Conservation (phyloP, 306 rosid species). For the Adenanthera pavonina region DNA sequence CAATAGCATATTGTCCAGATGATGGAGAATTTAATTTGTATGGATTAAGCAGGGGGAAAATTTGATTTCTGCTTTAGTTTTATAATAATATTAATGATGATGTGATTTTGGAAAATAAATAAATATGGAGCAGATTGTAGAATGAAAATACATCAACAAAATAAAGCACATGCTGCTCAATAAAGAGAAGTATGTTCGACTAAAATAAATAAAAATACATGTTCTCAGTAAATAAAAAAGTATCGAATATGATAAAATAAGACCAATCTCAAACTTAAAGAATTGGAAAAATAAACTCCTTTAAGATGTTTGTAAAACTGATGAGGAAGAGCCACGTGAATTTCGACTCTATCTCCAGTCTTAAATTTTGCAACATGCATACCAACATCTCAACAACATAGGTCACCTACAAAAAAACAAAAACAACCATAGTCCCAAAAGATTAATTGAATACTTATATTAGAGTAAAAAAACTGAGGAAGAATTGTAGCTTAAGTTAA, state of each 20-base stretch:
- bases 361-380: conserved; percentile 87
- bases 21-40: conserved; percentile 38
- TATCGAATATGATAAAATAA: neutral
- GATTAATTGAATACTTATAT: no score
- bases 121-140: neutral
- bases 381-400: conserved; percentile 96
- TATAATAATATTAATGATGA: neutral
- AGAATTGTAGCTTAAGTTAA: no score
- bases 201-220: neutral
- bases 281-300: neutral
- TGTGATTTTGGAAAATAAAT: neutral
- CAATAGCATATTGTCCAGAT: conserved; percentile 83
- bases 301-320: conserved; percentile 49
- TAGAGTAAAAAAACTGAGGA: no score
- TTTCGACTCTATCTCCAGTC: conserved; percentile 96
- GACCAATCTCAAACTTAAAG: neutral
- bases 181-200: neutral
- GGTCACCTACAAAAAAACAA: conserved; percentile 63
- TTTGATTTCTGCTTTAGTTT: neutral
- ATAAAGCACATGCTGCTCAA: neutral
- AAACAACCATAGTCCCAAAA: neutral
- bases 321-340: conserved; percentile 90
- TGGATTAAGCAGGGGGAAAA: neutral
- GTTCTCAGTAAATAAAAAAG: neutral
- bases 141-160: neutral